Evolutionary conservation across 805 yeast genomes (phyloP), one percentile per base, ranked within the genome.

Genomic region (Lachancea cidri): DNA sequence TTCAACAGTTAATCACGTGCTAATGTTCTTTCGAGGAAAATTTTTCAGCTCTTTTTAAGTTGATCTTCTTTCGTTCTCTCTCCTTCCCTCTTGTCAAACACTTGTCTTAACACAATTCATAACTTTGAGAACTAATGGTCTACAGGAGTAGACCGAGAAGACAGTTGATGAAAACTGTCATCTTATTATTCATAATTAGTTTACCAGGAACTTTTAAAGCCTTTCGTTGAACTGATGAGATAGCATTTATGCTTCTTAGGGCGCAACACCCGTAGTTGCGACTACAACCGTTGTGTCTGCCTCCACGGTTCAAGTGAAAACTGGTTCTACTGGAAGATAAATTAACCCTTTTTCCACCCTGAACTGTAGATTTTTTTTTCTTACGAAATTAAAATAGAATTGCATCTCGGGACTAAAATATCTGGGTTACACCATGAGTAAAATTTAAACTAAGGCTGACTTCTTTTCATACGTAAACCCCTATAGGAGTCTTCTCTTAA

Each of bases 311-410:
- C 41, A 27, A 39, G 27, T 46, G 59, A 61, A 59, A 62, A 62
- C 66, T 61, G 48, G 65, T 58, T 55, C 52, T 53, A 38, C 39
- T 59, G 67, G 65, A 38, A 62, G 29, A 62, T 30, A 15, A 52
- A 57, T 19, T 16, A 35, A 25, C 60, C 65, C 61, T 54, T 50
- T 51, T 61, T 62, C 66, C 65, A 62, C 67, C 67, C 67, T 44
- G 52, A 50, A 54, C 49, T 57, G 56, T 48, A 55, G 38, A 39
- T 25, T 35, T 35, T 35, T 16, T 33, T 22, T 40, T 49, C 43
- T 13, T 33, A n/a, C n/a, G 32, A 42, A 34, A 33, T 46, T 46
- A 36, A 41, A 32, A n/a, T n/a, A n/a, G n/a, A 14, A 38, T 53
- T 53, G 45, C 57, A 53, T 34, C 53, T 55, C 52, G 64, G 66